Evolutionary conservation across 2,329 filamentous ascomycete genomes (phyloP).

Genomic region (Pseudogymnoascus sp.): DNA sequence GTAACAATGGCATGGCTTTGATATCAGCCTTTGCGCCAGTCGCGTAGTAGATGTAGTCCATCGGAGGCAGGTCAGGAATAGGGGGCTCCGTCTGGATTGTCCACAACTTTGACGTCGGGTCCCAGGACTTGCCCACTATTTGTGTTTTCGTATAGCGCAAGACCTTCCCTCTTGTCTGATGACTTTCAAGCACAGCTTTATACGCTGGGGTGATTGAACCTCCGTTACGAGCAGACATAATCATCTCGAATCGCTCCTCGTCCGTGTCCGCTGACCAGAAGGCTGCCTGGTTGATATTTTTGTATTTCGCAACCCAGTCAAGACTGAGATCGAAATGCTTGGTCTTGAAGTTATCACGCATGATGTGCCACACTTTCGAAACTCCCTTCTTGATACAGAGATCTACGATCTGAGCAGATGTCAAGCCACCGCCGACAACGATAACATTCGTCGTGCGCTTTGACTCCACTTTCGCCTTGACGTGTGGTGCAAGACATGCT

Average conservation of each 20-base stretch:
- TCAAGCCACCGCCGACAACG: conserved; percentile 68
- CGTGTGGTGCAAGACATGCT: conserved; percentile 19
- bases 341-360: conserved; percentile 50
- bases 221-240: conserved; percentile 59
- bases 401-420: conserved; percentile 66
- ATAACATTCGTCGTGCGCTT: conserved; percentile 53
- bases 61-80: conserved; percentile 38
- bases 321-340: conserved; percentile 75
- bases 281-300: conserved; percentile 65
- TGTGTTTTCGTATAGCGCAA: conserved; percentile 50
- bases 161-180: conserved; percentile 45
- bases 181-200: conserved; percentile 56
- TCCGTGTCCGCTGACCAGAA: conserved; percentile 73
- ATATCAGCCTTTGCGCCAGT: conserved; percentile 64
- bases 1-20: conserved; percentile 50
- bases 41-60: conserved; percentile 41
- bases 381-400: conserved; percentile 58
- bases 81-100: conserved; percentile 45
- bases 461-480: conserved; percentile 45
- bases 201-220: conserved; percentile 63
- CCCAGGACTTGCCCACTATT: conserved; percentile 45
- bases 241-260: conserved; percentile 58
- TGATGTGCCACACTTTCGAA: conserved; percentile 60
- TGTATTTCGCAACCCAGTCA: conserved; percentile 75
- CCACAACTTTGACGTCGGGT: conserved; percentile 41